Percentiles rank a stretch among this genome's conserved stretches.
Conservation (phyloP, 108 stramenopile genomes). For the Mayamaea pseudoterrestris region DNA sequence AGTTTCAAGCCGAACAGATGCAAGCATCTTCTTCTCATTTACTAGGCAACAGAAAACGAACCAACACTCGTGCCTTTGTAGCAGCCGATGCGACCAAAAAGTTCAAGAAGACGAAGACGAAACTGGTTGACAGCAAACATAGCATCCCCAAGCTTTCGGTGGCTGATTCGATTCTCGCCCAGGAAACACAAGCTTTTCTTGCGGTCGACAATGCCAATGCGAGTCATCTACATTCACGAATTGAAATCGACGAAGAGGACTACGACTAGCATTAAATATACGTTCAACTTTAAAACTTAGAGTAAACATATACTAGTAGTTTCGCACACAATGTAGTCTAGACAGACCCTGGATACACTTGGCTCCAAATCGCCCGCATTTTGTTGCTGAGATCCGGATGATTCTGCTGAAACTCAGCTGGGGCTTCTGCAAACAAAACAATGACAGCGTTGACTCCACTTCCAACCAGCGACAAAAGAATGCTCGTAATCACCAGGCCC, state of each 20-base stretch:
- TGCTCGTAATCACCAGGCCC: constrained; percentile 52
- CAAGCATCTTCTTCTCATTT: neutral
- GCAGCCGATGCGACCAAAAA: neutral
- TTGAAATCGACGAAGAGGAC: neutral
- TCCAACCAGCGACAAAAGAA: constrained; percentile 61
- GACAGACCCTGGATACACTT: constrained; percentile 33
- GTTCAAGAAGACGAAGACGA: neutral
- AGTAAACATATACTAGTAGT: too few species aligned
- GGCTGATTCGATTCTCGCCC: too few species aligned
- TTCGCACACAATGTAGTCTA: too few species aligned
- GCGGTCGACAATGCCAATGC: neutral
- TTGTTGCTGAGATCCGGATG: constrained; percentile 66
- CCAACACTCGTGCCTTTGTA: neutral
- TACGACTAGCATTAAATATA: neutral
- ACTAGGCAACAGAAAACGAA: neutral
- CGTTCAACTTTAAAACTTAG: too few species aligned
- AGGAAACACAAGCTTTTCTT: too few species aligned
- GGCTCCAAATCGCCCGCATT: constrained; percentile 58
- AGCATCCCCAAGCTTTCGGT: too few species aligned
- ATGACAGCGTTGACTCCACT: constrained; percentile 79
- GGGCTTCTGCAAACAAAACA: constrained; percentile 85
- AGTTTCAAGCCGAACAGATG: neutral
- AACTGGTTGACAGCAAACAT: neutral
- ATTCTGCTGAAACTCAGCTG: constrained; percentile 70
- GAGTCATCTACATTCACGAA: neutral